These are phyloP conservation scores for Starmera amethionina DNA, from an alignment of 805 yeast genomes.

Conservation along the genomic window DNA sequence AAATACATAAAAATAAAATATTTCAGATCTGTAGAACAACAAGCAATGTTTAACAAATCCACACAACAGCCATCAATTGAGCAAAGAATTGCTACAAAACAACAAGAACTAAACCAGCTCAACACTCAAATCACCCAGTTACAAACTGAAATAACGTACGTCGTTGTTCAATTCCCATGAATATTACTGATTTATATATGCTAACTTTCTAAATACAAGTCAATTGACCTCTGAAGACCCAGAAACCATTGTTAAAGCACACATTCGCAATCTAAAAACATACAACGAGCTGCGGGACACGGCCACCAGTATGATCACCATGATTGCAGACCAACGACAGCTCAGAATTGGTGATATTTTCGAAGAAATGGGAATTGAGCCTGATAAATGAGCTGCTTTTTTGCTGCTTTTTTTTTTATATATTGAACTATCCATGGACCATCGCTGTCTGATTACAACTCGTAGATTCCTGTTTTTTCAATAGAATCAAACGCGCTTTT, in stretches of 20 bases:
- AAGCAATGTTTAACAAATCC: not conserved
- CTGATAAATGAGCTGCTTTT: slow-evolving; percentile 2
- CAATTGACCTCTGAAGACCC: slow-evolving; percentile 24
- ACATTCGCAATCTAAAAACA: slow-evolving; percentile 40
- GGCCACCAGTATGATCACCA: slow-evolving; percentile 44
- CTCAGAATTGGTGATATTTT: slow-evolving; percentile 37
- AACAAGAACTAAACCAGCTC: slow-evolving; percentile 1
- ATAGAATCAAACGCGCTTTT: not conserved
- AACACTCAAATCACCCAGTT: slow-evolving; percentile 3
- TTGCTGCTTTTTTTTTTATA: not conserved
- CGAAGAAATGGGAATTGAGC: slow-evolving; percentile 38
- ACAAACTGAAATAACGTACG: slow-evolving; percentile 3
- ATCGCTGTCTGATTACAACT: too few relatives aligned
- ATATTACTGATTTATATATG: too few relatives aligned
- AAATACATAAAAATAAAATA: not conserved
- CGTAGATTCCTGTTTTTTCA: too few relatives aligned
- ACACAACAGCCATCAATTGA: slow-evolving; percentile 3
- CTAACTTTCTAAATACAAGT: too few relatives aligned
- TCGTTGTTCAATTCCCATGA: too few relatives aligned
- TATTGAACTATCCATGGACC: too few relatives aligned
- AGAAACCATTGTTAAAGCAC: slow-evolving; percentile 35
- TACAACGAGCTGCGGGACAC: slow-evolving; percentile 59
- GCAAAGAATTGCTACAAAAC: slow-evolving; percentile 4
- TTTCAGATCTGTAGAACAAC: not conserved
- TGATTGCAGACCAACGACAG: slow-evolving; percentile 51